phyloP scores from a whole-genome alignment of 176 grass and related monocot genomes.

The Zizania latifolia region DNA sequence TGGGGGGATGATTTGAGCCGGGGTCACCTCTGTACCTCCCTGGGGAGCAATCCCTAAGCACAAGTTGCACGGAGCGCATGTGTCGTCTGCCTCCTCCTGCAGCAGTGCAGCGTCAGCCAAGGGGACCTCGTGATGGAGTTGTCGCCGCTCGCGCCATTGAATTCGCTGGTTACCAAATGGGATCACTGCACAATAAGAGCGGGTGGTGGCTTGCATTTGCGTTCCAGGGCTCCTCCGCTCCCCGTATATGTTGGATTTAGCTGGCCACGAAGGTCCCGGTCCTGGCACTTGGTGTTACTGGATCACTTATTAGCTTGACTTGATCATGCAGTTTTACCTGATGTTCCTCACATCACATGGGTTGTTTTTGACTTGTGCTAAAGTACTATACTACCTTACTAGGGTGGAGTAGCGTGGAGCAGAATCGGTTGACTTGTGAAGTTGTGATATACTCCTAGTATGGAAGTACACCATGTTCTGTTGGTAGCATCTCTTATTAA shows the following conservation, averaged over 20 bases:
- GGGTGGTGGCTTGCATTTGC: background rate
- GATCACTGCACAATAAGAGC: background rate
- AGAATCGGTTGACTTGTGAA: background rate
- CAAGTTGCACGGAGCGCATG: background rate
- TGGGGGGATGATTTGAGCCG: background rate
- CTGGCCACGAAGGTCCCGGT: background rate
- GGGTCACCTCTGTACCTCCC: no score
- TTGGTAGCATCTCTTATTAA: background rate
- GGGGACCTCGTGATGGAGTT: constrained; percentile 11
- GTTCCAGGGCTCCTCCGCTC: background rate
- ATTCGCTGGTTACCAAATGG: constrained; percentile 37
- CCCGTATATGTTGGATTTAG: background rate
- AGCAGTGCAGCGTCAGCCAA: background rate
- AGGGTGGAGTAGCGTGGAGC: background rate
- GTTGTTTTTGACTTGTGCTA: background rate
- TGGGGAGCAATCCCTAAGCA: background rate
- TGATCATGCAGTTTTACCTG: background rate
- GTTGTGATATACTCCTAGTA: background rate
- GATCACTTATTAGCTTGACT: constrained; percentile 13
- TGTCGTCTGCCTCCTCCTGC: background rate
- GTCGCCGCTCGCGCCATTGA: constrained; percentile 23
- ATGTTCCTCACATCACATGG: constrained; percentile 25
- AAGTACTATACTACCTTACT: no score
- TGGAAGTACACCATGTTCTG: background rate
- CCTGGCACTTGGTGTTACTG: constrained; percentile 21